phyloP scores from a whole-genome alignment of 768 basidiomycete species.

The Pulveroboletus sp. region DNA sequence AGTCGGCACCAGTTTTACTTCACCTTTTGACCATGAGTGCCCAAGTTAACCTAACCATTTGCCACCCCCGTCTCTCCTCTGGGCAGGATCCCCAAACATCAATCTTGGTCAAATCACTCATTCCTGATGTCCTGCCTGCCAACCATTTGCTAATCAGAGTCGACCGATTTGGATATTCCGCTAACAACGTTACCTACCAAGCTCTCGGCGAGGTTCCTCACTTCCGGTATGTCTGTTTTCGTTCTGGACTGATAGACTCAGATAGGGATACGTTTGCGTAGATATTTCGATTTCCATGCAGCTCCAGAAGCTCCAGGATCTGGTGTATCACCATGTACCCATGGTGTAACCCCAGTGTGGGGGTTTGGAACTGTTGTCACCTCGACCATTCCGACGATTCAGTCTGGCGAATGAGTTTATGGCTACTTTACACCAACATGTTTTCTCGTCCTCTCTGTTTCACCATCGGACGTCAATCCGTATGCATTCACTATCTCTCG shows the following conservation, averaged over 20 bases:
- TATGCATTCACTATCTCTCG: constrained; percentile 54
- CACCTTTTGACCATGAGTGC: constrained; percentile 3
- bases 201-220: constrained; percentile 41
- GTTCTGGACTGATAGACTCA: not conserved
- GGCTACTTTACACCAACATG: constrained; percentile 55
- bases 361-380: constrained; percentile 57
- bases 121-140: constrained; percentile 24
- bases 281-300: constrained; percentile 66
- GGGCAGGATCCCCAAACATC: constrained; percentile 25
- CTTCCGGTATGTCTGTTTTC: constrained; percentile 30
- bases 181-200: constrained; percentile 71
- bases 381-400: constrained; percentile 47
- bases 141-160: constrained; percentile 53
- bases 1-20: too few relatives aligned
- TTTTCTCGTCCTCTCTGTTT: constrained; percentile 53
- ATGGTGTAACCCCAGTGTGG: constrained; percentile 70
- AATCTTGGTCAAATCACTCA: constrained; percentile 23
- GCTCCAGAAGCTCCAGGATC: constrained; percentile 35
- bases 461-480: constrained; percentile 45
- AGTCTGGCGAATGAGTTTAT: constrained; percentile 56
- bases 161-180: constrained; percentile 66
- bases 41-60: constrained; percentile 32
- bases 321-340: constrained; percentile 41
- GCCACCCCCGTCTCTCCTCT: constrained; percentile 38
- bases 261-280: constrained; percentile 29